A percentile compares a stretch with the other conserved stretches of the same genome.
Evolutionary conservation across 75 land plant genomes (phyloP).

Genomic region (Sequoiadendron giganteum): DNA sequence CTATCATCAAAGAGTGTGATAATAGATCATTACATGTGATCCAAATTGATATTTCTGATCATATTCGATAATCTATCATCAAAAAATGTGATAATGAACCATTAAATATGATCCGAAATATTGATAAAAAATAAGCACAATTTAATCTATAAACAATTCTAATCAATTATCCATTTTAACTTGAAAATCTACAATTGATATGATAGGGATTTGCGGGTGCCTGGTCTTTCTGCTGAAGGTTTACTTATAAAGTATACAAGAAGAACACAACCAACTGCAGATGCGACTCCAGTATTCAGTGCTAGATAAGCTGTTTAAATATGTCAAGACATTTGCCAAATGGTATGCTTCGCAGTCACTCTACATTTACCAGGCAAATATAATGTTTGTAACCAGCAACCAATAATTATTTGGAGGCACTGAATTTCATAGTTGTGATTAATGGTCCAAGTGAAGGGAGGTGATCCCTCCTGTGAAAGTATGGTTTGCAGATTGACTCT

Average conservation of each 20-base stretch:
- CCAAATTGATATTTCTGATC: too few species aligned
- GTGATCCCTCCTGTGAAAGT: background rate
- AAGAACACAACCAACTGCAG: conserved; percentile 70
- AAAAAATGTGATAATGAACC: too few species aligned
- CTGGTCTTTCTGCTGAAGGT: conserved; percentile 85
- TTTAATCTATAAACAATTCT: too few species aligned
- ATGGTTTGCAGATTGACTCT: background rate
- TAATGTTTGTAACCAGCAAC: background rate
- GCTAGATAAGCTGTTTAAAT: conserved; percentile 48
- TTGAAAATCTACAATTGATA: background rate
- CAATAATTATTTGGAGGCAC: background rate
- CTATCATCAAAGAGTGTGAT: too few species aligned
- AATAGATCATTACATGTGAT: too few species aligned
- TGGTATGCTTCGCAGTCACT: background rate
- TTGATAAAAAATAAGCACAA: too few species aligned
- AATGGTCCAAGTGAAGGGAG: background rate
- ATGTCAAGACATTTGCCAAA: background rate
- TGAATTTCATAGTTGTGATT: background rate
- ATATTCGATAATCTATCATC: too few species aligned
- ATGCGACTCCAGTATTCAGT: conserved; percentile 70
- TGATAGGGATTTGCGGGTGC: conserved; percentile 78
- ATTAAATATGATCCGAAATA: too few species aligned
- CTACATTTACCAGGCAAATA: background rate
- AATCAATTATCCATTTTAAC: background rate
- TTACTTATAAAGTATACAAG: conserved; percentile 88